Evolutionary conservation across 768 basidiomycete genomes (phyloP), one percentile per base, ranked within the genome.

Genomic region (Dentipellis sp.): DNA sequence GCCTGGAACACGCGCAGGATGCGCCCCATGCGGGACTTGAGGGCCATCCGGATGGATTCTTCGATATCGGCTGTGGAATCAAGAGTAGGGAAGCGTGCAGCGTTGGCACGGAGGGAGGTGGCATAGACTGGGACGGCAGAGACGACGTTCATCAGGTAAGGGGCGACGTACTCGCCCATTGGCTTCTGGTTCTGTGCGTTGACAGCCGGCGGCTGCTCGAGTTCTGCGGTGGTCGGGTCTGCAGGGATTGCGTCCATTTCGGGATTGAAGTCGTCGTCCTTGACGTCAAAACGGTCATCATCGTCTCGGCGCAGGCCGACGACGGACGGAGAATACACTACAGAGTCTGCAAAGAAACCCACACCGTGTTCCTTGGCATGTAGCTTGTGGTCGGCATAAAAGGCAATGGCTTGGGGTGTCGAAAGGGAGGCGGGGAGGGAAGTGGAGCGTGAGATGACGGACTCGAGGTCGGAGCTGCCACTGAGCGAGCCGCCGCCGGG

Each of bases 281-380:
- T 23, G 12, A 37, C 35, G 19, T 61, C 53, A 47, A 61, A 56
- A 29, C 46, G 46, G 39, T 61, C 60, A 21, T 53, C 54, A 17
- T 61, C 60, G 29, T 58, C 60, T n/a, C 60, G 60, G 50, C 60
- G 60, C 40, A 61, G 19, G 5, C 60, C 58, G 17, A 61, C 58
- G 23, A 61, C 50, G 21, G 46, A 52, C 46, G 60, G 60, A 3
- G 58, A 56, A 42, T 61, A 61, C 3, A 61, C 51, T n/a, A 61
- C n/a, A 10, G 60, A 54, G 40, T 54, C 50, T 8, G 53, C 50
- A 23, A 55, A 53, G 22, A 54, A 23, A n/a, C 51, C 40, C 14
- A 40, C 23, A 10, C 17, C 34, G 17, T 21, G n/a, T 14, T 55
- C 14, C 46, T 46, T 58, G 34, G 49, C 36, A n/a, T 53, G 45